Evolutionary conservation across 345 rosid genomes (phyloP).

Genomic region (Streptanthus diversifolius): DNA sequence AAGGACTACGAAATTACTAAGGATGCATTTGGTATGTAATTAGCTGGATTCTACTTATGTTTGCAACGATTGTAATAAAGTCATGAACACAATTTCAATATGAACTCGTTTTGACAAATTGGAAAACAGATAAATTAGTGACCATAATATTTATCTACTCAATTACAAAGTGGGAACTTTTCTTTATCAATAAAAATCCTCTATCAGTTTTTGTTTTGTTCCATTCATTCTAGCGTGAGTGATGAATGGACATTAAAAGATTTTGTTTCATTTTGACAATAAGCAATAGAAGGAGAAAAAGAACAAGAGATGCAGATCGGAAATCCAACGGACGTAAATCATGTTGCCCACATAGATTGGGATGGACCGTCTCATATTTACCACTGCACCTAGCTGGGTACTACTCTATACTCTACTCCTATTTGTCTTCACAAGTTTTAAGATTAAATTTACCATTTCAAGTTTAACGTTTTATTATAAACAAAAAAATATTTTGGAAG

Average conservation of each 20-base stretch:
- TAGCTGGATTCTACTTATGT: not conserved
- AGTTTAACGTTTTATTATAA: not conserved
- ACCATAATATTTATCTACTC: not conserved
- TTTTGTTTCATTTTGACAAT: too few species aligned
- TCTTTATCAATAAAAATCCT: too few species aligned
- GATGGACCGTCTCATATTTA: conserved; percentile 40
- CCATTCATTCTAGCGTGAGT: too few species aligned
- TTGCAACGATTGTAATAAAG: not conserved
- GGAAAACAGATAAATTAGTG: not conserved
- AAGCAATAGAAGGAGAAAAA: conserved; percentile 47
- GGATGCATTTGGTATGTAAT: too few species aligned
- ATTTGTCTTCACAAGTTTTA: not conserved
- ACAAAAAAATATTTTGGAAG: not conserved
- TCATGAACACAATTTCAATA: not conserved
- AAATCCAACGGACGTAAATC: conserved; percentile 84
- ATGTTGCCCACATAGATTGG: conserved; percentile 93
- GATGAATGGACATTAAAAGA: too few species aligned
- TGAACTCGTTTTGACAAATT: not conserved
- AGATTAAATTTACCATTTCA: not conserved
- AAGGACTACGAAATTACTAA: too few species aligned
- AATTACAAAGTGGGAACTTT: too few species aligned
- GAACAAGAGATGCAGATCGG: conserved; percentile 79
- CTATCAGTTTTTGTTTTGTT: too few species aligned
- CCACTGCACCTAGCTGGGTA: conserved; percentile 19
- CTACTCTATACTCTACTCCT: not conserved